Base-by-base conservation (phyloP, 352 stramenopile species). In the Globisporangium cederbergense region DNA sequence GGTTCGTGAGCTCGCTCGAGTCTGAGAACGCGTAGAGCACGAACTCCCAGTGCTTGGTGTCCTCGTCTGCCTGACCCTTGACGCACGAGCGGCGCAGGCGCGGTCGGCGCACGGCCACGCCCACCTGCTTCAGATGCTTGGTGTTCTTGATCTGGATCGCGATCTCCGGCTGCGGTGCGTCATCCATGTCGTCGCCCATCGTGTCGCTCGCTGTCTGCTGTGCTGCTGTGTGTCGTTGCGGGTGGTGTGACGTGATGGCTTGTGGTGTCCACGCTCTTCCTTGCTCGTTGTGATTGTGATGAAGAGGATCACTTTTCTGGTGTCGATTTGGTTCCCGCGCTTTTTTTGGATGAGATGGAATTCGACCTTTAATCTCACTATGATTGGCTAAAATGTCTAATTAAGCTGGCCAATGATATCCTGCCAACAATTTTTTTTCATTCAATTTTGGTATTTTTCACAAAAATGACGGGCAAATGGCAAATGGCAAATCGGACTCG, bases 11-110 rank as follows among this genome's bases (percentile, higher is more conserved):
- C 58, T 93, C 83, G 70, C 83, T 93, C 50, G 86, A 95, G 69
- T 96, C 88, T 0, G 81, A 90, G 75, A 96, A 95, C 56, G 70
- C 68, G 66, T 78, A 93, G 54, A 96, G 72, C 73, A 89, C 67
- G 47, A 96, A 65, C 68, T 93, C 74, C 75, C 82, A 94, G 45
- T 95, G 84, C 64, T 95, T 96, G 38, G 79, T 92, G 71, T 96
- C 86, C 58, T 94, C 86, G 64, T 74, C 73, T 16, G 65, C 74
- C 10, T 79, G 67, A 30, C 84, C 86, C 56, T 91, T 91, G 61
- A 94, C 74, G 63, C 84, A 93, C 25, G 86, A 95, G 25, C 76
- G 74, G n/a, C 84, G 84, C 57, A 77, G 58, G 8, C 87, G 84
- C 57, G 87, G 81, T 5, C 81, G 78, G 13, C 87, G 81, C 68